Percentiles rank a stretch among this genome's conserved stretches.
Conservation (phyloP, 2,329 filamentous ascomycete species). For the Cercospora nicotianae region DNA sequence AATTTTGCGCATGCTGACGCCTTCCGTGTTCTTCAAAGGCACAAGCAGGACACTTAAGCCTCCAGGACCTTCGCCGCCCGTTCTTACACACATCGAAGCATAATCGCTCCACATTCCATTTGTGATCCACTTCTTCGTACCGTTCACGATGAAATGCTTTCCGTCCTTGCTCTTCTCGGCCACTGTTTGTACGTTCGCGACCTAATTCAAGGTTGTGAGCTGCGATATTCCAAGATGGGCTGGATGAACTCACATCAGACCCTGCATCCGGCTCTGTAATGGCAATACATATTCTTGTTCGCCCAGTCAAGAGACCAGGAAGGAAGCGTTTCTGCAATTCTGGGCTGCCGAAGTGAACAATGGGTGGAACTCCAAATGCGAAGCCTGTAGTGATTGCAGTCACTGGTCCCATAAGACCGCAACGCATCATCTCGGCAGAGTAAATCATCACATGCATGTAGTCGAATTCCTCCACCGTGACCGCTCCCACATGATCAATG, state of each 20-base stretch:
- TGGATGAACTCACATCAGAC: conserved; percentile 53
- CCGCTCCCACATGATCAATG: conserved; percentile 65
- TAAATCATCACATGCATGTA: conserved; percentile 81
- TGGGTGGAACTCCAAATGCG: background rate
- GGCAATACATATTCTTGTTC: conserved; percentile 83
- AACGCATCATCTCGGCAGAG: conserved; percentile 68
- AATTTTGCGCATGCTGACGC: conserved; percentile 46
- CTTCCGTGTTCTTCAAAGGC: conserved; percentile 70
- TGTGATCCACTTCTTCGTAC: conserved; percentile 81
- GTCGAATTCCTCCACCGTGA: conserved; percentile 78
- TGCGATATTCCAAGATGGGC: background rate
- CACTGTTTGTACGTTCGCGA: conserved; percentile 75
- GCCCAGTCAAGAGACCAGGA: conserved; percentile 70
- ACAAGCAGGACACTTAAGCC: conserved; percentile 76
- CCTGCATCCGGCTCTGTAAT: conserved; percentile 87
- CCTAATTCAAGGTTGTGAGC: conserved; percentile 37
- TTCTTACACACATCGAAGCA: conserved; percentile 72
- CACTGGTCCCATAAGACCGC: conserved; percentile 79
- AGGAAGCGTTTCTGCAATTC: conserved; percentile 60
- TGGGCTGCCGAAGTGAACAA: conserved; percentile 46
- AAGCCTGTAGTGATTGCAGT: conserved; percentile 63
- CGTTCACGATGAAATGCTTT: conserved; percentile 68
- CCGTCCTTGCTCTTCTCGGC: conserved; percentile 74
- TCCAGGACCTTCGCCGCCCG: conserved; percentile 61
- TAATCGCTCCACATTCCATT: conserved; percentile 78